phyloP scores from a whole-genome alignment of 371 early-diverging fungal genomes.

The Rhizopus stolonifer region DNA sequence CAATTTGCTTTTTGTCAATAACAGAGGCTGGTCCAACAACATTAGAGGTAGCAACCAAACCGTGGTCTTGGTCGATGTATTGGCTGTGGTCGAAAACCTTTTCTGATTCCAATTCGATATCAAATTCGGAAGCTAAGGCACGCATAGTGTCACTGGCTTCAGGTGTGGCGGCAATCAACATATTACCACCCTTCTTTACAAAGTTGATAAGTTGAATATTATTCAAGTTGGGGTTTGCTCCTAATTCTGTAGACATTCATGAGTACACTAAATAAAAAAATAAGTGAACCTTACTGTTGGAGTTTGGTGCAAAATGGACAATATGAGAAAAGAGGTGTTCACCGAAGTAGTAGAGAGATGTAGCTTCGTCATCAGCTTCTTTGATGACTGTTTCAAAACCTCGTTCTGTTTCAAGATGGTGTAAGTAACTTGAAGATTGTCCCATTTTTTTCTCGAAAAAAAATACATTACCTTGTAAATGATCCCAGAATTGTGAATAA shows the following conservation, averaged over 20 bases:
- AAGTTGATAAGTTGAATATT: conserved; percentile 75
- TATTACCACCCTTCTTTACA: conserved; percentile 90
- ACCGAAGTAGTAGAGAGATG: conserved; percentile 41
- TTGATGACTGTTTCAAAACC: conserved; percentile 59
- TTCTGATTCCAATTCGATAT: conserved; percentile 76
- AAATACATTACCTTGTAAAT: conserved; percentile 57
- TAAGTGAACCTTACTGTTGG: conserved; percentile 47
- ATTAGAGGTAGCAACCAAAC: conserved; percentile 33
- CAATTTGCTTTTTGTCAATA: conserved; percentile 27
- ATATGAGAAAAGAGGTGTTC: conserved; percentile 68
- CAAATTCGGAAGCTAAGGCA: conserved; percentile 84
- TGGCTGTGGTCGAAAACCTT: conserved; percentile 72
- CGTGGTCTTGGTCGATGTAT: conserved; percentile 40
- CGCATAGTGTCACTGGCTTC: conserved; percentile 69
- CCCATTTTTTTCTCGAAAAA: neutral
- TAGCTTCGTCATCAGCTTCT: conserved; percentile 33
- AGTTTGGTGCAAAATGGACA: conserved; percentile 68
- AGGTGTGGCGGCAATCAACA: conserved; percentile 70
- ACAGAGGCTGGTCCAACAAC: conserved; percentile 32
- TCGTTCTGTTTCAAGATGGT: conserved; percentile 52
- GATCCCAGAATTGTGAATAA: conserved; percentile 63
- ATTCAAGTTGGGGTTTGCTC: conserved; percentile 47
- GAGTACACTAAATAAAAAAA: neutral
- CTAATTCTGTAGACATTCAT: conserved; percentile 19
- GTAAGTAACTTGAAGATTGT: neutral